These are phyloP conservation scores for Eremothecium coryli DNA, from an alignment of 1,139 yeast genomes.

Conservation along the genomic window DNA sequence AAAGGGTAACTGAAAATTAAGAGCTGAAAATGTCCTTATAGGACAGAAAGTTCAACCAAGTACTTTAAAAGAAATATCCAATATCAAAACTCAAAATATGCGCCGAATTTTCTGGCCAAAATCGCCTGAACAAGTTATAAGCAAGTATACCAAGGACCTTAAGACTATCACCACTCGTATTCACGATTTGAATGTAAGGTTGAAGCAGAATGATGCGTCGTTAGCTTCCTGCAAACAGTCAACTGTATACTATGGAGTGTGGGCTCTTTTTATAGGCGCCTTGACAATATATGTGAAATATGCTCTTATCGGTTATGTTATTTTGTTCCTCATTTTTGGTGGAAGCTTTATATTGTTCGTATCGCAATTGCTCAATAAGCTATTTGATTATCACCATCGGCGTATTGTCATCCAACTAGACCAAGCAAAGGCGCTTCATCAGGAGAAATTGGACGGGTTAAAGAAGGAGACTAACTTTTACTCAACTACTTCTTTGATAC, in stretches of 20 bases:
- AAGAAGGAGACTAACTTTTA: constrained; percentile 73
- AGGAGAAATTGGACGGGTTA: constrained; percentile 58
- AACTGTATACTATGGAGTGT: constrained; percentile 18
- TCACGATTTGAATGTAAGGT: constrained; percentile 20
- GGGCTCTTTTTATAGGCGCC: constrained; percentile 8
- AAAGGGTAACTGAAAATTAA: too few relatives aligned
- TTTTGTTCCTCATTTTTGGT: constrained; percentile 7
- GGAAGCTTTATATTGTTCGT: constrained; percentile 9
- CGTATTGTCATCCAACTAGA: constrained; percentile 26
- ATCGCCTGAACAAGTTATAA: constrained; percentile 16
- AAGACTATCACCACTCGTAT: constrained; percentile 24
- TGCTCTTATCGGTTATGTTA: neutral
- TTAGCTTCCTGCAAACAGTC: constrained; percentile 15
- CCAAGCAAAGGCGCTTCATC: constrained; percentile 43
- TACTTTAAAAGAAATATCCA: too few relatives aligned
- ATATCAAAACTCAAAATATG: constrained; percentile 8
- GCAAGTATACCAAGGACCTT: constrained; percentile 25
- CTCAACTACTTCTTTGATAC: constrained; percentile 63
- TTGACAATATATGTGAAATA: constrained; percentile 11
- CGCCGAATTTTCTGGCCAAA: constrained; percentile 8
- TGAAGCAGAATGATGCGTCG: constrained; percentile 15
- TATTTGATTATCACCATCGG: constrained; percentile 8
- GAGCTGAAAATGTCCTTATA: too few relatives aligned
- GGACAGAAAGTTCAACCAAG: too few relatives aligned
- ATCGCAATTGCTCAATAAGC: constrained; percentile 10